Conservation (phyloP, 2,329 filamentous ascomycete species). For the Thermothelomyces thermophilus region DNA sequence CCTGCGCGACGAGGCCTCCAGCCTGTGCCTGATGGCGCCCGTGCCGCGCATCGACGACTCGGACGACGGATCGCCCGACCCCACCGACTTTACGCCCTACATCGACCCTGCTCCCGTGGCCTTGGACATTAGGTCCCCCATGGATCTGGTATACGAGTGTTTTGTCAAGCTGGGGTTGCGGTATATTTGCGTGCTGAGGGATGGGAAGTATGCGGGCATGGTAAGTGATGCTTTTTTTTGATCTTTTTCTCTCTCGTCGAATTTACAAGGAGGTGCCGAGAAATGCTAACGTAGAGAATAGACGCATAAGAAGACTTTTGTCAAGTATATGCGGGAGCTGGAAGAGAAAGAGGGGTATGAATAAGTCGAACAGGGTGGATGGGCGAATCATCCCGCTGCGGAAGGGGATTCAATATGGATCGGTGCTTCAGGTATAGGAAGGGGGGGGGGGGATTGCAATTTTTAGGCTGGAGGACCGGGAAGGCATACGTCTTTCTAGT, state of each 20-base stretch:
- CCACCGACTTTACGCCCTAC: constrained; percentile 80
- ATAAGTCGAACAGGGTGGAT: constrained; percentile 7
- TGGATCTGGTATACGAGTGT: constrained; percentile 94
- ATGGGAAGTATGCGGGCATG: constrained; percentile 83
- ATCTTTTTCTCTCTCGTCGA: not conserved
- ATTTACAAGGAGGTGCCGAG: constrained; percentile 6
- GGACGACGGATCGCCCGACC: constrained; percentile 54
- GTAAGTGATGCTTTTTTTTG: constrained; percentile 53
- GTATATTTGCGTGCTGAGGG: constrained; percentile 81
- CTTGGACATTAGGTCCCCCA: constrained; percentile 79
- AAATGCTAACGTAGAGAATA: constrained; percentile 29
- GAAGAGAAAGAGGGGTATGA: constrained; percentile 44
- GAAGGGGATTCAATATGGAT: too few species aligned
- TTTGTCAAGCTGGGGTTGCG: constrained; percentile 90
- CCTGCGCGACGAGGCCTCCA: constrained; percentile 65
- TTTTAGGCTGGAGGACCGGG: not conserved
- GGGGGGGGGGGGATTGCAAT: too few species aligned
- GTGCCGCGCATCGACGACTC: constrained; percentile 56
- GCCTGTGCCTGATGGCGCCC: constrained; percentile 75
- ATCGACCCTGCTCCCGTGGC: constrained; percentile 89
- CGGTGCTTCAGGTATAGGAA: too few species aligned
- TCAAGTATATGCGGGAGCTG: constrained; percentile 83
- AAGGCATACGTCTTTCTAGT: not conserved
- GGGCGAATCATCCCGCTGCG: not conserved
- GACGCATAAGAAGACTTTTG: constrained; percentile 95